Evolutionary conservation across 371 early-diverging fungal genomes (phyloP).

Genomic region (Mortierella sp.): DNA sequence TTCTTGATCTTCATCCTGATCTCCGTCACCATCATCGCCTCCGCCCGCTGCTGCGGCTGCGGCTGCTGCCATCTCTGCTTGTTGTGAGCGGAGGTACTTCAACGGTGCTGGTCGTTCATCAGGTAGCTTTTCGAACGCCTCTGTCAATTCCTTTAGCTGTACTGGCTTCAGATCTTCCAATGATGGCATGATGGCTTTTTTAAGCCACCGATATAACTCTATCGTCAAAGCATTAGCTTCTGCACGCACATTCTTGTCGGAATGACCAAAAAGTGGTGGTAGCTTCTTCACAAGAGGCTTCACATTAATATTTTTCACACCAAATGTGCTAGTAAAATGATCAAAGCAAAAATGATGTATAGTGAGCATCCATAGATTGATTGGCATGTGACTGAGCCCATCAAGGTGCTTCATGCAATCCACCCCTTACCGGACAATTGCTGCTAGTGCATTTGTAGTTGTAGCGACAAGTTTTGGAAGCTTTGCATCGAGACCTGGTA

Average conservation of each 20-base stretch:
- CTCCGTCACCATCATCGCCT: constrained; percentile 43
- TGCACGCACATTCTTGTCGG: constrained; percentile 92
- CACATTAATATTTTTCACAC: constrained; percentile 79
- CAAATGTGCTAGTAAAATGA: constrained; percentile 71
- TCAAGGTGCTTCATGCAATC: neutral
- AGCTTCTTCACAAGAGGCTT: constrained; percentile 89
- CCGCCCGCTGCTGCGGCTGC: constrained; percentile 58
- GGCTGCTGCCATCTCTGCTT: constrained; percentile 64
- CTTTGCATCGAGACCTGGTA: constrained; percentile 86
- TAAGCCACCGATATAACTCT: constrained; percentile 88
- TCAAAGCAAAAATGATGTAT: neutral
- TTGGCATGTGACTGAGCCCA: neutral
- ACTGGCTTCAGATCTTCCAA: constrained; percentile 86
- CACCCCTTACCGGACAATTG: constrained; percentile 72
- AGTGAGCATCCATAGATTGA: neutral
- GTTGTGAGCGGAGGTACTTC: constrained; percentile 86
- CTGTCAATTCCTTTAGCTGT: constrained; percentile 89
- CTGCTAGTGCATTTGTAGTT: constrained; percentile 76
- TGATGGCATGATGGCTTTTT: constrained; percentile 74
- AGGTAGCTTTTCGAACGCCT: constrained; percentile 84
- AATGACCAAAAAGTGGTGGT: constrained; percentile 92
- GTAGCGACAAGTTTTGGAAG: constrained; percentile 93
- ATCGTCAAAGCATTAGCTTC: constrained; percentile 85
- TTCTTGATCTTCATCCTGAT: constrained; percentile 63
- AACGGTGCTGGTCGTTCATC: constrained; percentile 74